phyloP scores from a whole-genome alignment of 441 rosid genomes.

The Sinapis alba region DNA sequence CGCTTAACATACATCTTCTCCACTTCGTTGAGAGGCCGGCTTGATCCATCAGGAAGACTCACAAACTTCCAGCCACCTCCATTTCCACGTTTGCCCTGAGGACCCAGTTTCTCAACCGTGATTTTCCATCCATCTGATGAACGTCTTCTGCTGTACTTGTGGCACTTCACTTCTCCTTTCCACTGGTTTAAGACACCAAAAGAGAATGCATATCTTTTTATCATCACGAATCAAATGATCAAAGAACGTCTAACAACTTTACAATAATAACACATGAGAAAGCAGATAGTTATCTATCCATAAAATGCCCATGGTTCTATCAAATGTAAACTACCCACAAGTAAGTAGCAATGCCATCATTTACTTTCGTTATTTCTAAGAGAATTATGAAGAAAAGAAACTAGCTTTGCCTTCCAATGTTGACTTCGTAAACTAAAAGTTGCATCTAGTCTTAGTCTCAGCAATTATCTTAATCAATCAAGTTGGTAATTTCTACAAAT shows the following conservation, averaged over 20 bases:
- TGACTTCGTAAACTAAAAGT: not conserved
- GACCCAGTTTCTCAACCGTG: constrained; percentile 82
- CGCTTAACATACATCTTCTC: constrained; percentile 85
- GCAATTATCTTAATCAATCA: constrained; percentile 3
- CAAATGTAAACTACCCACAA: constrained; percentile 4
- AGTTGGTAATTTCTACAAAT: not conserved
- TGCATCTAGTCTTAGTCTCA: not conserved
- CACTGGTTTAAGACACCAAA: constrained; percentile 46
- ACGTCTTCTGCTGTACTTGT: constrained; percentile 81
- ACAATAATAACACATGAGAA: not conserved
- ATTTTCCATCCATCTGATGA: constrained; percentile 76
- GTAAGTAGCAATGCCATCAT: not conserved
- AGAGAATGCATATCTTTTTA: not conserved
- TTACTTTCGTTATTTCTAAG: constrained; percentile 2
- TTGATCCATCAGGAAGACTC: constrained; percentile 87
- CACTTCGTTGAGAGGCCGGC: constrained; percentile 67
- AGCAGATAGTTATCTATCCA: not conserved
- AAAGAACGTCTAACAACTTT: not conserved
- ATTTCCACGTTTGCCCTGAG: constrained; percentile 72
- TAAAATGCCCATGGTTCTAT: not conserved
- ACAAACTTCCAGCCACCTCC: constrained; percentile 95
- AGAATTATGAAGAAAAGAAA: not conserved
- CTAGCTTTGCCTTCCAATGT: not conserved
- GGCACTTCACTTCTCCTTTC: constrained; percentile 77
- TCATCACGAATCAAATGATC: constrained; percentile 5